phyloP scores from a whole-genome alignment of 148 eudicot genomes.

The Simmondsia chinensis region DNA sequence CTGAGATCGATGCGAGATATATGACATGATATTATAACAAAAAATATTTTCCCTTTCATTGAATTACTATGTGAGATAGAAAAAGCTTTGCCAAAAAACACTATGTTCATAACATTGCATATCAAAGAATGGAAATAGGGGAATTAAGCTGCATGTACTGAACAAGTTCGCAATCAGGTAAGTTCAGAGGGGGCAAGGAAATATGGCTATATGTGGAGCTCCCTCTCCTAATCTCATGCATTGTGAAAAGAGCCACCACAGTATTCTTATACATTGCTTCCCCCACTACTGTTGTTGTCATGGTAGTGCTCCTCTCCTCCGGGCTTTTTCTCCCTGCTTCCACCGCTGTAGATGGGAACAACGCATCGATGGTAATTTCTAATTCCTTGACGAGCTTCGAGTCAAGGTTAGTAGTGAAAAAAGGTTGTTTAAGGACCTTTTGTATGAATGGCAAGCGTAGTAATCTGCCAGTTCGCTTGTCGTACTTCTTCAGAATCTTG shows the following conservation, averaged over 20 bases:
- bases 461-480: constrained; percentile 67
- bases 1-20: no score
- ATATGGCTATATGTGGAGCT: constrained; percentile 56
- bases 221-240: constrained; percentile 61
- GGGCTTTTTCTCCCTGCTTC: constrained; percentile 1
- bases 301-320: not conserved
- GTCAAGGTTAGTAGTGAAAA: constrained; percentile 59
- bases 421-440: constrained; percentile 58
- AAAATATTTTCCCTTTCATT: no score
- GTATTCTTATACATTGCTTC: constrained; percentile 70
- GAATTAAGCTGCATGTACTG: constrained; percentile 23
- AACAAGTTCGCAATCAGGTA: constrained; percentile 31
- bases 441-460: constrained; percentile 57
- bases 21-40: no score
- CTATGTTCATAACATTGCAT: not conserved
- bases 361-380: constrained; percentile 43
- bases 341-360: constrained; percentile 21
- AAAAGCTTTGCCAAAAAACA: no score
- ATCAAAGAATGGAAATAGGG: constrained; percentile 29
- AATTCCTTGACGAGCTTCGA: constrained; percentile 63
- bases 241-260: constrained; percentile 56
- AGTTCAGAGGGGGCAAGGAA: constrained; percentile 55
- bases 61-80: no score
- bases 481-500: constrained; percentile 76
- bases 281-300: constrained; percentile 20